phyloP scores from a whole-genome alignment of 257 asterid genomes.

The Solanum chiquidenum region DNA sequence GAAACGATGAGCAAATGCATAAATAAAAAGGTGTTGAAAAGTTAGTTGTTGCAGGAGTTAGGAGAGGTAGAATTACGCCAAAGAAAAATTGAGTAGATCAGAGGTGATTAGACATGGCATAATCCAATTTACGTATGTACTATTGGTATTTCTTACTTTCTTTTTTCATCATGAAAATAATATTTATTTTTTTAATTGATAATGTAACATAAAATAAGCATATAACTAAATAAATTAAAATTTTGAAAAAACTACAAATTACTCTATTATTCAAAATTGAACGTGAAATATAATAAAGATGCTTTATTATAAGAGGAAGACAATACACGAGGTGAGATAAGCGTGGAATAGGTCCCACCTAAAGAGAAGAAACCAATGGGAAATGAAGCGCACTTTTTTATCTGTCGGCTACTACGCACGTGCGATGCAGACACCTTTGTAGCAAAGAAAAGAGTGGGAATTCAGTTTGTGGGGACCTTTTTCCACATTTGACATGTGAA shows the following conservation, averaged over 20 bases:
- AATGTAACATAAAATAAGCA: not conserved
- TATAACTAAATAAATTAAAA: too few relatives aligned
- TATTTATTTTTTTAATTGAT: not conserved
- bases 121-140: not conserved
- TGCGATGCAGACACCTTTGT: not conserved
- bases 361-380: not conserved
- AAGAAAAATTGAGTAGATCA: not conserved
- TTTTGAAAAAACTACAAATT: not conserved
- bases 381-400: not conserved
- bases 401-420: not conserved
- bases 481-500: not conserved
- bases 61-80: not conserved
- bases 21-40: not conserved
- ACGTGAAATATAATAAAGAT: not conserved
- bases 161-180: not conserved
- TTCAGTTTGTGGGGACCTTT: not conserved
- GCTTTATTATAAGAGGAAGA: not conserved
- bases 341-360: not conserved
- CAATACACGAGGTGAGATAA: not conserved
- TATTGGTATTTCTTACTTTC: not conserved
- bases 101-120: not conserved
- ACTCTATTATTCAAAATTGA: too few relatives aligned
- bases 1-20: accelerated
- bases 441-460: not conserved
- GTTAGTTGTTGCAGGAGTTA: not conserved